Percentiles rank a stretch among this genome's conserved stretches.
Conservation (phyloP, 2,329 filamentous ascomycete species). For the Aureobasidium melanogenum region DNA sequence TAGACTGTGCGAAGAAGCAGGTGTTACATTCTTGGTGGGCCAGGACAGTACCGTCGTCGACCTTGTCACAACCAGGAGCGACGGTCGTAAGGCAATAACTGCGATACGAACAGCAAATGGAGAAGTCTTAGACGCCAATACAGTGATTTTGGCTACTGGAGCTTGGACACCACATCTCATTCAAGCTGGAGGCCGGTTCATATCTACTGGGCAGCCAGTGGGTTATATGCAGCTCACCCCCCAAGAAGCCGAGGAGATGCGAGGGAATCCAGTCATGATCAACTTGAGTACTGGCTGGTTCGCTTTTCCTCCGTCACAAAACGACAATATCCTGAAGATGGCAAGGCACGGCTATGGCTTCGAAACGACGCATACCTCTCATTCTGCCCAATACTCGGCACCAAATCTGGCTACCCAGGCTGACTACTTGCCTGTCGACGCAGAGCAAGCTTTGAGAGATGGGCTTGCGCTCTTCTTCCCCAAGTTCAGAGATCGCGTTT, state of each 20-base stretch:
- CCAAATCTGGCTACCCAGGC: neutral
- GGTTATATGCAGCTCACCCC: constrained; percentile 64
- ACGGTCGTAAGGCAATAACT: neutral
- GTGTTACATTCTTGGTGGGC: neutral
- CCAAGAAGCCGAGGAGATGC: constrained; percentile 57
- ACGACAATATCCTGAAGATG: constrained; percentile 36
- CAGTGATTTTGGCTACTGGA: constrained; percentile 20
- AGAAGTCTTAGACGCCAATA: constrained; percentile 7
- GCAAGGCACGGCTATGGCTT: constrained; percentile 37
- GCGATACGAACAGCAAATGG: neutral
- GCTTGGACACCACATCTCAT: constrained; percentile 20
- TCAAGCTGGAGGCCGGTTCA: constrained; percentile 15
- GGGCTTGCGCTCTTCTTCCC: neutral
- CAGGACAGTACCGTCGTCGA: neutral
- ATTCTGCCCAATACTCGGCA: constrained; percentile 25
- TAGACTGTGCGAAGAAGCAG: neutral
- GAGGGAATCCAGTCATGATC: constrained; percentile 57
- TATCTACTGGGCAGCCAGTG: constrained; percentile 67
- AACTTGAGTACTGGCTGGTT: constrained; percentile 62
- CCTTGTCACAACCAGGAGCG: neutral
- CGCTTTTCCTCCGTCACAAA: constrained; percentile 52
- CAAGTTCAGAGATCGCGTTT: constrained; percentile 24
- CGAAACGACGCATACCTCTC: constrained; percentile 19
- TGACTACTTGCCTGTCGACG: neutral
- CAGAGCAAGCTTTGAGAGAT: neutral